A percentile compares a stretch with the other conserved stretches of the same genome.
These are phyloP conservation scores for Lepidium didymum DNA, from an alignment of 345 rosid genomes.

Conservation along the genomic window DNA sequence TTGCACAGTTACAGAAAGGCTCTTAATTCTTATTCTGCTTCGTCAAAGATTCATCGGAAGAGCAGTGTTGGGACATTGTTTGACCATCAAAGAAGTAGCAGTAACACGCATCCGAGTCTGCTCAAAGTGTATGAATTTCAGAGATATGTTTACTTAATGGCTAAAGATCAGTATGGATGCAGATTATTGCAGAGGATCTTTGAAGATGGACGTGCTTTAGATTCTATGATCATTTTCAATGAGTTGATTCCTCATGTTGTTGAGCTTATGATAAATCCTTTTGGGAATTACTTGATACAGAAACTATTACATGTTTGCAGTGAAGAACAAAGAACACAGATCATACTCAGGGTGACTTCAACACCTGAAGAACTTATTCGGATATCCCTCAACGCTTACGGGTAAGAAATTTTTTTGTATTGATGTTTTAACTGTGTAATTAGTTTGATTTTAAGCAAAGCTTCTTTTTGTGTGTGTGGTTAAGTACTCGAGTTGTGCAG, in stretches of 20 bases:
- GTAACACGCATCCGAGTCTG: neutral
- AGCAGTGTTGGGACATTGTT: neutral
- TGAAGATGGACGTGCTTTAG: constrained; percentile 34
- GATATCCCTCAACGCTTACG: constrained; percentile 35
- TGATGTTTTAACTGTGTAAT: neutral
- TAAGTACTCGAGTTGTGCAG: constrained; percentile 57
- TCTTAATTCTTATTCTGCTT: constrained; percentile 3
- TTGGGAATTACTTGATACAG: constrained; percentile 53
- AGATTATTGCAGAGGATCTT: constrained; percentile 36
- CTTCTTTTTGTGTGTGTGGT: neutral
- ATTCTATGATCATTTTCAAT: constrained; percentile 29
- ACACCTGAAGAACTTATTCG: constrained; percentile 34
- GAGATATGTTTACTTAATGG: constrained; percentile 35
- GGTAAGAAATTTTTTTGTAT: constrained; percentile 24
- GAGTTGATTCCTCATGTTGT: constrained; percentile 43
- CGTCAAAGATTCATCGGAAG: constrained; percentile 1
- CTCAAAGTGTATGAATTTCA: constrained; percentile 22
- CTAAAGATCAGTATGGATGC: constrained; percentile 47
- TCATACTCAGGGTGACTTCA: constrained; percentile 30
- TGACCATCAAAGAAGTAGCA: constrained; percentile 8
- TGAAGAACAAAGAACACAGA: constrained; percentile 44
- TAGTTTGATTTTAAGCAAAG: neutral
- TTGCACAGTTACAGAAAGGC: neutral
- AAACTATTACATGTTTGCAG: constrained; percentile 40
- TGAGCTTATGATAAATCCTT: constrained; percentile 47